phyloP scores from a whole-genome alignment of 179 eudicot species.

The Spinacia oleracea region DNA sequence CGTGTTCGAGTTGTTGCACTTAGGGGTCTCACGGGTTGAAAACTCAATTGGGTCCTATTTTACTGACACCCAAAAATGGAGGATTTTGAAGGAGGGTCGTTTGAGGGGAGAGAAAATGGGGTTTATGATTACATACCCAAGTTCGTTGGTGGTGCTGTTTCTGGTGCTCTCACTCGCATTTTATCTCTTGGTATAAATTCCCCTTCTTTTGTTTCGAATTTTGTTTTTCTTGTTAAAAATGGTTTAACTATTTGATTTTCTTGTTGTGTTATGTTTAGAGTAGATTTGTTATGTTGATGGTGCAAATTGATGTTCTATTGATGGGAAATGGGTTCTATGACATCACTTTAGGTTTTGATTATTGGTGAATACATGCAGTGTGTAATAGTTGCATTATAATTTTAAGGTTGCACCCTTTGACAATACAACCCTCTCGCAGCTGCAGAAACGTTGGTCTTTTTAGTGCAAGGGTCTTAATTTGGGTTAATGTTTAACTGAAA shows the following conservation, averaged over 20 bases:
- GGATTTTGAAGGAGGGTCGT: slow-evolving; percentile 28
- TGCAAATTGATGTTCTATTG: background rate
- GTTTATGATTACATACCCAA: slow-evolving; percentile 46
- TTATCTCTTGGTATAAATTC: slow-evolving; percentile 56
- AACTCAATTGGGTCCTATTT: slow-evolving; percentile 1
- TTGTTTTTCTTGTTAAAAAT: background rate
- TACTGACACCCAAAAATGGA: slow-evolving; percentile 28
- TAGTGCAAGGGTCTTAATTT: background rate
- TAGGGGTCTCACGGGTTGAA: too few relatives aligned
- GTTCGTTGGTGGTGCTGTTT: slow-evolving; percentile 45
- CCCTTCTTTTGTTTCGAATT: too few relatives aligned
- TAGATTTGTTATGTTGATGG: background rate
- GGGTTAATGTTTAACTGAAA: background rate
- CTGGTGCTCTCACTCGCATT: slow-evolving; percentile 63
- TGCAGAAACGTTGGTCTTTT: too few relatives aligned
- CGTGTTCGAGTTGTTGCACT: too few relatives aligned
- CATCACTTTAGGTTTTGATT: background rate
- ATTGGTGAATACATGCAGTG: background rate
- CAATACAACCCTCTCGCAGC: too few relatives aligned
- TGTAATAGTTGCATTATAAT: background rate
- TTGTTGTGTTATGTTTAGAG: background rate
- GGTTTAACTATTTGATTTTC: background rate
- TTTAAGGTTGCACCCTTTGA: too few relatives aligned
- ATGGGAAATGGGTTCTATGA: background rate
- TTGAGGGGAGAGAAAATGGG: slow-evolving; percentile 24